Conservation (phyloP, 805 yeast species). For the Metschnikowia lachancei region DNA sequence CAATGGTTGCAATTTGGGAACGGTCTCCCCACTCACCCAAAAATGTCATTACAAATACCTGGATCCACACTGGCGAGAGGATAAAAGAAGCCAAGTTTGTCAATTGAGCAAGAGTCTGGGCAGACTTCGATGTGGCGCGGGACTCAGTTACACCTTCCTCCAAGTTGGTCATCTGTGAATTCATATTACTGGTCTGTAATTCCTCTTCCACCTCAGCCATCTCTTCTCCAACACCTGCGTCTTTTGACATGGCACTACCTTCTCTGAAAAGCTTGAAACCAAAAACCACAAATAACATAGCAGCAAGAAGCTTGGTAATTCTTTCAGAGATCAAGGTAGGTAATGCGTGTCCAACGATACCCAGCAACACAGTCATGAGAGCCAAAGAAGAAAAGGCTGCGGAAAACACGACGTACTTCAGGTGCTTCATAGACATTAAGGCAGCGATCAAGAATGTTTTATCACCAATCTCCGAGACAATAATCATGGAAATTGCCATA, state of each 20-base stretch:
- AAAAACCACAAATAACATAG: conserved; percentile 74
- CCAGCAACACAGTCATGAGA: conserved; percentile 89
- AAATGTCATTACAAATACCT: conserved; percentile 92
- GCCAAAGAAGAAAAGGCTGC: conserved; percentile 83
- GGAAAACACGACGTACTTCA: conserved; percentile 78
- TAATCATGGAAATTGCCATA: conserved; percentile 85
- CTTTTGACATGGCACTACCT: conserved; percentile 77
- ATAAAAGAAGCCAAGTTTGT: conserved; percentile 58
- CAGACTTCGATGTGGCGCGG: conserved; percentile 13
- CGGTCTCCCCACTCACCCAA: conserved; percentile 99
- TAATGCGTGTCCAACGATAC: conserved; percentile 85
- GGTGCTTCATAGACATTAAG: conserved; percentile 94
- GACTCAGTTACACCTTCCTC: conserved; percentile 51
- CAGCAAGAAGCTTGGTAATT: conserved; percentile 78
- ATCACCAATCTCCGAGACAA: conserved; percentile 95
- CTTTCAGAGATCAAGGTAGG: conserved; percentile 80
- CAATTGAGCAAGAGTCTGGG: conserved; percentile 37
- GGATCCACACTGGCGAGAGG: conserved; percentile 88
- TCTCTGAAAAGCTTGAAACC: conserved; percentile 75
- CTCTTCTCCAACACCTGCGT: conserved; percentile 89
- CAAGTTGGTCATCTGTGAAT: conserved; percentile 48
- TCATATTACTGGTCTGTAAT: conserved; percentile 61
- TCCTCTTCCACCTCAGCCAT: conserved; percentile 97
- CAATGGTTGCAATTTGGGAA: conserved; percentile 96
- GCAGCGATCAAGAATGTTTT: conserved; percentile 97